Percentiles rank a stretch among this genome's conserved stretches.
Evolutionary conservation across 2,329 filamentous ascomycete genomes (phyloP).

Genomic region (Orbilia oligospora): DNA sequence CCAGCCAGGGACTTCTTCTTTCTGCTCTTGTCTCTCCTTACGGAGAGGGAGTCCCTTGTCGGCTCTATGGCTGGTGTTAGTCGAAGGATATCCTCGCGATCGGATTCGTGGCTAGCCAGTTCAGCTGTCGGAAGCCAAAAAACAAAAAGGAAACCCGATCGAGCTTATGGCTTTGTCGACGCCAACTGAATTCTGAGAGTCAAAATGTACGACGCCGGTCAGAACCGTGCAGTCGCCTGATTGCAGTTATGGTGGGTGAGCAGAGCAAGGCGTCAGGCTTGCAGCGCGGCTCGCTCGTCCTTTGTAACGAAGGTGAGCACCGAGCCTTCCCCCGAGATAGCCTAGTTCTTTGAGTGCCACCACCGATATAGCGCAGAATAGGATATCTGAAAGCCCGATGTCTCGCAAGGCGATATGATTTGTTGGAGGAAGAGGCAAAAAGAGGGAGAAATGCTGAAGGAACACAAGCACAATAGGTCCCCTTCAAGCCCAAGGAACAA

Average conservation of each 20-base stretch:
- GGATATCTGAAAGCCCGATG: slow-evolving; percentile 55
- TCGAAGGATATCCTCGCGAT: slow-evolving; percentile 48
- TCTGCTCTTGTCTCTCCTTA: slow-evolving; percentile 61
- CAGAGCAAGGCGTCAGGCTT: slow-evolving; percentile 48
- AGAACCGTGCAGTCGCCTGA: slow-evolving; percentile 46
- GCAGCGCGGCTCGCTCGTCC: slow-evolving; percentile 52
- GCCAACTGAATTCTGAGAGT: slow-evolving; percentile 31
- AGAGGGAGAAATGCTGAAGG: slow-evolving; percentile 46
- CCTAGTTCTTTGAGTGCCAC: slow-evolving; percentile 45
- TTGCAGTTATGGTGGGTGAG: slow-evolving; percentile 32
- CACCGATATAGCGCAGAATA: slow-evolving; percentile 43
- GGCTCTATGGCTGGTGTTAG: slow-evolving; percentile 58
- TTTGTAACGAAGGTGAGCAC: slow-evolving; percentile 41
- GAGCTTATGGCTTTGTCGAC: slow-evolving; percentile 21
- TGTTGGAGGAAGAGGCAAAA: slow-evolving; percentile 57
- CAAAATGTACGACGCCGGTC: slow-evolving; percentile 39
- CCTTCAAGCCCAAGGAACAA: slow-evolving; percentile 39
- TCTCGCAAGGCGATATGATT: slow-evolving; percentile 53
- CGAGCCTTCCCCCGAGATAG: slow-evolving; percentile 54
- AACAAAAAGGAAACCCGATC: slow-evolving; percentile 34
- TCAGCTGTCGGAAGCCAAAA: slow-evolving; percentile 22
- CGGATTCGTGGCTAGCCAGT: slow-evolving; percentile 44
- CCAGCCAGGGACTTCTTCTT: slow-evolving; percentile 60
- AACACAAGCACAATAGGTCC: slow-evolving; percentile 45
- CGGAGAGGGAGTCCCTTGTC: slow-evolving; percentile 61